These are phyloP conservation scores for Aureobasidium sp. DNA, from an alignment of 2,329 filamentous ascomycete genomes.

Conservation along the genomic window DNA sequence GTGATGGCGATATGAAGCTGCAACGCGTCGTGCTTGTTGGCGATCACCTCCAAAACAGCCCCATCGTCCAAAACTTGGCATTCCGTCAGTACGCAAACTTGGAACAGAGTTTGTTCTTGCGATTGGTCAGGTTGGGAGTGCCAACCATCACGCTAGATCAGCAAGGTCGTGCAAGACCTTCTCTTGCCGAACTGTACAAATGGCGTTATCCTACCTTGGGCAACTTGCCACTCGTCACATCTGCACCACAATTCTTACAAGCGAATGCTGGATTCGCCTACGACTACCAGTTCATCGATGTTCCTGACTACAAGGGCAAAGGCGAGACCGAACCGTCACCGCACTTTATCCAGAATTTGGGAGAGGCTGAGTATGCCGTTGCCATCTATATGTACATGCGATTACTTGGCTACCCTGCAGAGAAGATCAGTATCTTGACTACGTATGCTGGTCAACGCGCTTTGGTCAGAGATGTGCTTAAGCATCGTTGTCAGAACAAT, in stretches of 20 bases:
- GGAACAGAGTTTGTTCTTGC: constrained; percentile 89
- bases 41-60: constrained; percentile 94
- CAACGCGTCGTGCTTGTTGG: constrained; percentile 89
- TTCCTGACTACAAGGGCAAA: constrained; percentile 82
- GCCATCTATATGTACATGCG: constrained; percentile 97
- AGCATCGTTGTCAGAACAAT: constrained; percentile 75
- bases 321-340: constrained; percentile 86
- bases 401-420: constrained; percentile 80
- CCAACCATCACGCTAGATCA: constrained; percentile 84
- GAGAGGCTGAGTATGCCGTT: constrained; percentile 94
- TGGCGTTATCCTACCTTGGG: constrained; percentile 84
- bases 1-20: constrained; percentile 63
- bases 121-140: constrained; percentile 85
- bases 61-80: constrained; percentile 87
- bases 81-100: constrained; percentile 94
- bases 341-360: constrained; percentile 93
- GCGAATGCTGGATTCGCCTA: constrained; percentile 90
- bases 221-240: constrained; percentile 69
- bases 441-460: constrained; percentile 91
- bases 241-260: constrained; percentile 60
- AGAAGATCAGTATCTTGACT: constrained; percentile 77
- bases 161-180: constrained; percentile 83
- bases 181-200: constrained; percentile 80
- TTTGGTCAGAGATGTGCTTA: constrained; percentile 78
- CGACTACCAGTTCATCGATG: constrained; percentile 95